Evolutionary conservation across 805 yeast genomes (phyloP).

Genomic region (Cyberlindnera maclurae): DNA sequence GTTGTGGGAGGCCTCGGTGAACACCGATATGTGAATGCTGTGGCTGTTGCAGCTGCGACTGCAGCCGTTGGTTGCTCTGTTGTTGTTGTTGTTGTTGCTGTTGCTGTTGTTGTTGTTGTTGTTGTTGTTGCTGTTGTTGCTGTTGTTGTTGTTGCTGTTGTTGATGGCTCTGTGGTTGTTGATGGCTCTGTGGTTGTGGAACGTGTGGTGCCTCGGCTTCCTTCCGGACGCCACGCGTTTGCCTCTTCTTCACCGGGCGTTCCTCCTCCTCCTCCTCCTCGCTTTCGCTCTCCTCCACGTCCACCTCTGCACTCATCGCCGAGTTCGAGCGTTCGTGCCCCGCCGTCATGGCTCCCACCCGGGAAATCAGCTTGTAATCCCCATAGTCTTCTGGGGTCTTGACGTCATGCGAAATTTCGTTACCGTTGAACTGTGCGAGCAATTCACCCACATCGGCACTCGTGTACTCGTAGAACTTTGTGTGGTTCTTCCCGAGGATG

Average conservation of each 20-base stretch:
- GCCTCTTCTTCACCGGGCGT: conserved; percentile 13
- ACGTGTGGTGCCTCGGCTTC: background rate
- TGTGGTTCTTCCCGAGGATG: conserved; percentile 72
- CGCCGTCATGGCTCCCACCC: conserved; percentile 11
- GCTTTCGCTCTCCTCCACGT: conserved; percentile 11
- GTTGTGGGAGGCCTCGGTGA: background rate
- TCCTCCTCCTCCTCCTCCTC: conserved; percentile 15
- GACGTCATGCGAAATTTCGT: conserved; percentile 40
- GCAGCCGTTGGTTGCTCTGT: background rate
- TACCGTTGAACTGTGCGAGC: conserved; percentile 31
- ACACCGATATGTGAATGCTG: background rate
- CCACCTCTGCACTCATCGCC: conserved; percentile 1
- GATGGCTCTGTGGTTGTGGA: background rate
- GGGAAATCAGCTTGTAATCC: conserved; percentile 31
- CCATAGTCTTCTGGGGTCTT: conserved; percentile 67
- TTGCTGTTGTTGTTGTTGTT: background rate
- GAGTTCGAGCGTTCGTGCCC: background rate
- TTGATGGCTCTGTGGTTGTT: conserved; percentile 1
- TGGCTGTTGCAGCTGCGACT: background rate
- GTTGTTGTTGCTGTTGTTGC: background rate
- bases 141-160: background rate
- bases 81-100: conserved; percentile 3
- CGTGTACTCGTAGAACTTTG: conserved; percentile 75
- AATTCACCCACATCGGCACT: conserved; percentile 57
- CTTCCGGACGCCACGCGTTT: conserved; percentile 6